Conservation (phyloP, 2,329 filamentous ascomycete genomes). For the Orbilia ellipsospora region DNA sequence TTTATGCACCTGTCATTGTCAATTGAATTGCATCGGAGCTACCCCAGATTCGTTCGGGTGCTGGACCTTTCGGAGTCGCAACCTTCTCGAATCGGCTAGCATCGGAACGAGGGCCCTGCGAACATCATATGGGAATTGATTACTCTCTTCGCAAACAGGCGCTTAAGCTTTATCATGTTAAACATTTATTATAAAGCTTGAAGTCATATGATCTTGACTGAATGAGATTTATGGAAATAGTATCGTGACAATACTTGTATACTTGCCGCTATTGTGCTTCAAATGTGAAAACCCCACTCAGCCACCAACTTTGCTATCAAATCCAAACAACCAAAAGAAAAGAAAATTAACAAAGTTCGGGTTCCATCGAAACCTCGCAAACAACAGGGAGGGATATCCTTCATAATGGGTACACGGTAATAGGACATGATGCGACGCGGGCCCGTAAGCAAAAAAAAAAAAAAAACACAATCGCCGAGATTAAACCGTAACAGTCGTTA, state of each 20-base stretch:
- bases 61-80: conserved; percentile 41
- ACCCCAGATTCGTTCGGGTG: conserved; percentile 45
- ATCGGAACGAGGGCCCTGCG: conserved; percentile 48
- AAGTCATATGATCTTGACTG: conserved; percentile 22
- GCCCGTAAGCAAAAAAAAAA: conserved; percentile 20
- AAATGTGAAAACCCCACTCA: background rate
- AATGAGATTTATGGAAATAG: background rate
- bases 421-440: conserved; percentile 49
- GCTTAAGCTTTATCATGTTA: no score
- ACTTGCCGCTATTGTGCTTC: background rate
- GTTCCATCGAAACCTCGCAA: conserved; percentile 45
- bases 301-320: no score
- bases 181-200: background rate
- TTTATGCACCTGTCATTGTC: no score
- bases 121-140: no score
- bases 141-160: no score
- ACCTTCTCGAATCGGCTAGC: conserved; percentile 52
- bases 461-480: conserved; percentile 22
- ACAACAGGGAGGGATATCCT: conserved; percentile 52
- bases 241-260: conserved; percentile 9
- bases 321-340: conserved; percentile 5
- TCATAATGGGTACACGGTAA: conserved; percentile 50
- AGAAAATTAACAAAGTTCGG: conserved; percentile 10
- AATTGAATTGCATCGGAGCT: conserved; percentile 41
- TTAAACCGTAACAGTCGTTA: conserved; percentile 37